These are phyloP conservation scores for Amaranthus hypochondriacus DNA, from an alignment of 148 eudicot species.

Conservation along the genomic window DNA sequence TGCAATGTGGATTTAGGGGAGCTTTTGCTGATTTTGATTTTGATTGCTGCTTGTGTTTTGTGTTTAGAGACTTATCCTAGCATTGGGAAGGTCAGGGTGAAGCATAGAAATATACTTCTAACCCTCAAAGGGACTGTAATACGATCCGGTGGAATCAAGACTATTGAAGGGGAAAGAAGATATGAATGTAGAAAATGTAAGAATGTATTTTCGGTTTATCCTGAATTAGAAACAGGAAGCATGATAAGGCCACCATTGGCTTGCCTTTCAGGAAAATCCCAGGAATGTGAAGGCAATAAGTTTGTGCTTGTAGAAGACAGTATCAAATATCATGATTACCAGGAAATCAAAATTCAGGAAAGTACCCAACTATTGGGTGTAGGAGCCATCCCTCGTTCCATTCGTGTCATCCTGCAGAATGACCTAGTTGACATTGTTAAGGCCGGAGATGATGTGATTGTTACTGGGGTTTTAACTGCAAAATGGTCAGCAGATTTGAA, in stretches of 20 bases:
- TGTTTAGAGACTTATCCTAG: constrained; percentile 69
- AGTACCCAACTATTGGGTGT: constrained; percentile 85
- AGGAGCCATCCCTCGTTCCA: constrained; percentile 95
- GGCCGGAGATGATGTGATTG: constrained; percentile 93
- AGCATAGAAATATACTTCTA: constrained; percentile 77
- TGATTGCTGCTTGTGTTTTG: constrained; percentile 19
- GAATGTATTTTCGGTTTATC: constrained; percentile 66
- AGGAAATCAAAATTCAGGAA: constrained; percentile 95
- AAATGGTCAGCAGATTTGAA: constrained; percentile 88
- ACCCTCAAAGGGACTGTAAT: constrained; percentile 90
- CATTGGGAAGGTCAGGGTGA: constrained; percentile 88
- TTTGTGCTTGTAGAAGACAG: constrained; percentile 65
- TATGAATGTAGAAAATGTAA: constrained; percentile 77
- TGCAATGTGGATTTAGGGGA: background rate
- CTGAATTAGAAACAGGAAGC: constrained; percentile 79
- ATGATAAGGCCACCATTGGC: constrained; percentile 49
- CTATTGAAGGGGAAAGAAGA: constrained; percentile 81
- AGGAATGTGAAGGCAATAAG: constrained; percentile 65
- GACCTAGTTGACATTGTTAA: constrained; percentile 93
- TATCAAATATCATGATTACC: constrained; percentile 76
- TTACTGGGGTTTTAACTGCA: constrained; percentile 81
- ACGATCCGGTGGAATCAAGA: constrained; percentile 83
- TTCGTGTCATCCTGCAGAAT: constrained; percentile 78
- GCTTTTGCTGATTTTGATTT: background rate
- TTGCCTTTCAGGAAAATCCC: constrained; percentile 58